These are phyloP conservation scores for Syncephalastrum contaminatum DNA, from an alignment of 371 early-diverging fungal species.

Conservation along the genomic window DNA sequence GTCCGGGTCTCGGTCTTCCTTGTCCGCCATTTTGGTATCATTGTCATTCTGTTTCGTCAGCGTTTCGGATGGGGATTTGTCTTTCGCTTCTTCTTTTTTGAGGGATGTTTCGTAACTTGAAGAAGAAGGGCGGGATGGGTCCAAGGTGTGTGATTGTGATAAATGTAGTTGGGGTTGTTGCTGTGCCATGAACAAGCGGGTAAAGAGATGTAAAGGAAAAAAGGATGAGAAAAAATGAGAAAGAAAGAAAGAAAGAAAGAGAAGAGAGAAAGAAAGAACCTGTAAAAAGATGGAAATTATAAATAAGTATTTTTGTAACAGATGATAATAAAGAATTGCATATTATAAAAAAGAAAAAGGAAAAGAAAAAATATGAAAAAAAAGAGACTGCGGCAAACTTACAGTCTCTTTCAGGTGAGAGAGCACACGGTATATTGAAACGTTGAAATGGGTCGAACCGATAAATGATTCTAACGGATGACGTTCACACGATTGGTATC, in stretches of 20 bases:
- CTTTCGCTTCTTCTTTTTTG: neutral
- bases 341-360: too few species aligned
- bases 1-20: slow-evolving; percentile 6
- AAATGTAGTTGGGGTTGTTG: slow-evolving; percentile 1
- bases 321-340: too few species aligned
- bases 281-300: too few species aligned
- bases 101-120: neutral
- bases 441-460: too few species aligned
- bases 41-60: slow-evolving; percentile 14
- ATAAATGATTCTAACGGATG: too few species aligned
- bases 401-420: too few species aligned
- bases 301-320: too few species aligned
- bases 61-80: slow-evolving; percentile 9
- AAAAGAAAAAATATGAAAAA: too few species aligned
- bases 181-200: slow-evolving; percentile 4
- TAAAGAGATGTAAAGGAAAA: neutral
- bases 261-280: slow-evolving; percentile 7
- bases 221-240: neutral
- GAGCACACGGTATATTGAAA: too few species aligned
- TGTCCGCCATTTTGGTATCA: slow-evolving; percentile 5
- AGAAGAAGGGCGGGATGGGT: neutral
- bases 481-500: too few species aligned
- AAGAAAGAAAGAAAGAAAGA: slow-evolving; percentile 3
- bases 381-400: too few species aligned
- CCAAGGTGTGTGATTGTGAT: neutral